phyloP scores from a whole-genome alignment of 495 filamentous ascomycete species.

The Chaetomium tenue region DNA sequence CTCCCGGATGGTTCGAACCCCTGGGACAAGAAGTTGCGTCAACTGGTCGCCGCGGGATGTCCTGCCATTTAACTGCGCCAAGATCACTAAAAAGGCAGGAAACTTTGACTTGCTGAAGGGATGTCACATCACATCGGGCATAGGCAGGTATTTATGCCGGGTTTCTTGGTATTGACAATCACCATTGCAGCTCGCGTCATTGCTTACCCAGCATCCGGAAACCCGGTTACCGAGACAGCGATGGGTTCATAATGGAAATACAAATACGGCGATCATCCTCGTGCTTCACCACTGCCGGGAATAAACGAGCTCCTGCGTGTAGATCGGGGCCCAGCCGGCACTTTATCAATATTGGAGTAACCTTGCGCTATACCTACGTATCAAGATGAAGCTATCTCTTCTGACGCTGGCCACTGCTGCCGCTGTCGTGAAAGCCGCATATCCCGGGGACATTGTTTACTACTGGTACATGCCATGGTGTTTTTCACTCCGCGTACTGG shows the following conservation, averaged over 20 bases:
- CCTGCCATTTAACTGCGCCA: background rate
- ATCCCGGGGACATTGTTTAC: constrained; percentile 40
- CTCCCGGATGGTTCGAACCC: background rate
- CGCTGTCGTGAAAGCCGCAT: constrained; percentile 29
- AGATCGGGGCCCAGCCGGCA: background rate
- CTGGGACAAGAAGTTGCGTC: background rate
- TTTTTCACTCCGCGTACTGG: background rate
- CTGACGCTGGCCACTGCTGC: constrained; percentile 22
- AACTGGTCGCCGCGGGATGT: background rate
- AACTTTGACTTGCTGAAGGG: background rate
- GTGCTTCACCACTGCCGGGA: background rate
- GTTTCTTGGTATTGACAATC: constrained; percentile 12
- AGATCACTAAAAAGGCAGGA: constrained; percentile 17
- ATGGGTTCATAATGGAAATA: background rate
- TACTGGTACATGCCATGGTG: constrained; percentile 29
- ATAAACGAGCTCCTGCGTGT: constrained; percentile 19
- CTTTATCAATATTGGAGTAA: background rate
- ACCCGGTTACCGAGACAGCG: background rate
- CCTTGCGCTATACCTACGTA: too few relatives aligned
- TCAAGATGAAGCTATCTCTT: constrained; percentile 22
- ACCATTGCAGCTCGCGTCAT: constrained; percentile 20
- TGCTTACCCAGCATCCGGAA: constrained; percentile 1
- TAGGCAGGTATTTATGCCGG: background rate
- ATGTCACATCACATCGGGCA: background rate
- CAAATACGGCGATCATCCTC: background rate